Evolutionary conservation across 352 stramenopile genomes (phyloP).

Genomic region (Phytophthora parvispora): DNA sequence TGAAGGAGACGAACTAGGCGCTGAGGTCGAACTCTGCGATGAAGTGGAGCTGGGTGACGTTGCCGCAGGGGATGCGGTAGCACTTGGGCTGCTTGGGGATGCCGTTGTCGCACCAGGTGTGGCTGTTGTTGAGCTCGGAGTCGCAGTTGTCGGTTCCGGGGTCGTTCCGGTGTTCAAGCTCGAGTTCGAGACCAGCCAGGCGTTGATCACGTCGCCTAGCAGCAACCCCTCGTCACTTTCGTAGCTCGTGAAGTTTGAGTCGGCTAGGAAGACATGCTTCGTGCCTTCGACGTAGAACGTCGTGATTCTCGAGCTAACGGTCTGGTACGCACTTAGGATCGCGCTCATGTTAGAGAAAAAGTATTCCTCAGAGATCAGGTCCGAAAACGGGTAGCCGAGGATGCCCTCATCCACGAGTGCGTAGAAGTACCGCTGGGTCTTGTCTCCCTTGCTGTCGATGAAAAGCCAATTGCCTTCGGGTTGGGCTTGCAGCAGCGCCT

Average conservation of each 20-base stretch:
- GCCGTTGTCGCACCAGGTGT: conserved; percentile 1
- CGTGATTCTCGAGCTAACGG: conserved; percentile 36
- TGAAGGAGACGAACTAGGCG: conserved; percentile 1
- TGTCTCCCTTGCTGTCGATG: conserved; percentile 69
- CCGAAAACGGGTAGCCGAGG: conserved; percentile 63
- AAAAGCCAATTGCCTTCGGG: conserved; percentile 65
- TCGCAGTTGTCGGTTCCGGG: conserved; percentile 10
- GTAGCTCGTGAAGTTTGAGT: conserved; percentile 35
- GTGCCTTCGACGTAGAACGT: conserved; percentile 43
- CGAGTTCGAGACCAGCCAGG: conserved; percentile 40
- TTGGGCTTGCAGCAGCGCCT: conserved; percentile 43
- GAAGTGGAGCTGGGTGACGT: conserved; percentile 4
- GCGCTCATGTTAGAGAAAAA: conserved; percentile 54
- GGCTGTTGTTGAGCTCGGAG: background rate
- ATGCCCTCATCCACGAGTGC: conserved; percentile 63
- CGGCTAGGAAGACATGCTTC: conserved; percentile 37
- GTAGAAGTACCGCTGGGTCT: conserved; percentile 72
- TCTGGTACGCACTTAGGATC: conserved; percentile 43
- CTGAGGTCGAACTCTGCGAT: conserved; percentile 5
- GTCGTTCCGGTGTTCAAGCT: conserved; percentile 26
- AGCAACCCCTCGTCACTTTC: conserved; percentile 34
- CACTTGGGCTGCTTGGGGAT: background rate
- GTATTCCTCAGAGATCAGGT: conserved; percentile 53
- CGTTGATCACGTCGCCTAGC: conserved; percentile 40
- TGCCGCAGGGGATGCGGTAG: background rate